Base-by-base conservation (phyloP, 441 rosid genomes). In the Arabidopsis hybrid region DNA sequence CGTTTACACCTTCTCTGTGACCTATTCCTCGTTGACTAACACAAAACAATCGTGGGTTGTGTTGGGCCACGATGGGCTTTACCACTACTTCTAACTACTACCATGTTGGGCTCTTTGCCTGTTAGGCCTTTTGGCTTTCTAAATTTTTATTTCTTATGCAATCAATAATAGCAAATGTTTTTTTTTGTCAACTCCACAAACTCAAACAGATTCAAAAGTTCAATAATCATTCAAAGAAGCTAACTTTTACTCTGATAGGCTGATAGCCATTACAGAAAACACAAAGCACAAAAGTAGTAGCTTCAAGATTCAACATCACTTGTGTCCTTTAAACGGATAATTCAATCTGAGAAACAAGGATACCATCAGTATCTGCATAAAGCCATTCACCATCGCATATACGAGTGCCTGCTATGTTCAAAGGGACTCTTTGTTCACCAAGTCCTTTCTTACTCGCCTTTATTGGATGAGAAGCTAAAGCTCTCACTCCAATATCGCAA, bases 281-380 rank as follows among this genome's bases (percentile, higher is more conserved):
- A 59, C 73, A 40, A 49, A 66, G 72, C 60, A 66, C 12, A 45
- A n/a, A 26, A 8, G 38, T 8, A 67, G 59, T 3, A 51, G 49
- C 18, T 74, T 67, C 53, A 18, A 13, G 62, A 29, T 40, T 52
- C 6, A 35, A 49, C 18, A 64, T 17, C 49, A 1, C 32, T 21
- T 61, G 12, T 1, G 21, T 32, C 34, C 39, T 35, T 17, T 67
- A 91, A 57, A 87, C 92, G 4, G 91, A 81, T 51, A 89, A 72
- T 73, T 94, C 97, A 0, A 85, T 70, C 45, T 80, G 84, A 55
- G 95, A 90, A 42, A 94, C 68, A 11, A 94, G 92, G 81, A 94
- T 91, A 5, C 99, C 97, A 63, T 92, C 99, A 0, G 97, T 90
- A 73, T 94, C 99, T 0, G 97, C 97, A 59, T 92, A 94, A 65